Evolutionary conservation across 768 basidiomycete genomes (phyloP).

Genomic region (Naganishia antarctica): DNA sequence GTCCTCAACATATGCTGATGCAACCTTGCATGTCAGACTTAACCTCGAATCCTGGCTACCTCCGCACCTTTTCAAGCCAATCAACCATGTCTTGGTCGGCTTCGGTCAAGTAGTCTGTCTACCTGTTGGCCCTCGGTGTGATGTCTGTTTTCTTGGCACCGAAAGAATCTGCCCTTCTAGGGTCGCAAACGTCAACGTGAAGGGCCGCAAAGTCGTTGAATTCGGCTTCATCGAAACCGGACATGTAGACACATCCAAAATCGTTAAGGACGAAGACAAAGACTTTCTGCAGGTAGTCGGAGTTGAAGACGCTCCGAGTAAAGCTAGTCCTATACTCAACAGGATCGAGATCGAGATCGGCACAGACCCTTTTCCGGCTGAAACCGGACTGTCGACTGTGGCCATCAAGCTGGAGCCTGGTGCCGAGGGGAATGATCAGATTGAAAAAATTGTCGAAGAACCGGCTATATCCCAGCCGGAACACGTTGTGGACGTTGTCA

Average conservation of each 20-base stretch:
- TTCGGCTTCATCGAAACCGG: conserved; percentile 36
- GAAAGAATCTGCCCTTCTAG: conserved; percentile 40
- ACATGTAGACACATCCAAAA: not conserved
- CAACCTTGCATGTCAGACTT: conserved; percentile 28
- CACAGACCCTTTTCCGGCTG: not conserved
- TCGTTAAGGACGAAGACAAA: conserved; percentile 1
- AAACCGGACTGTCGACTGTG: not conserved
- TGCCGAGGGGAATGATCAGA: not conserved
- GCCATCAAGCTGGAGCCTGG: not conserved
- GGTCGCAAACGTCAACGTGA: conserved; percentile 38
- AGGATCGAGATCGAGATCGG: conserved; percentile 2
- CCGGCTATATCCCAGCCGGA: conserved; percentile 8
- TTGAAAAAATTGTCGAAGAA: not conserved
- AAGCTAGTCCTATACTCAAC: too few relatives aligned
- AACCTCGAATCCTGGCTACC: conserved; percentile 49
- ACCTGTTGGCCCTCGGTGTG: conserved; percentile 47
- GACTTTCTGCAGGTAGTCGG: not conserved
- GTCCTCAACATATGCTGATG: too few relatives aligned
- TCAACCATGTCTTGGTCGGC: conserved; percentile 47
- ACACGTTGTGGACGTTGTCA: not conserved
- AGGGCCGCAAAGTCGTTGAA: conserved; percentile 41
- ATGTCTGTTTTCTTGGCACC: conserved; percentile 43
- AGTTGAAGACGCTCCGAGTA: not conserved
- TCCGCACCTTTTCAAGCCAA: conserved; percentile 42
- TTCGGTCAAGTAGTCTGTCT: conserved; percentile 48